Conservation (phyloP, 225 moss, liverwort and hornwort species). For the Straminergon stramineum region DNA sequence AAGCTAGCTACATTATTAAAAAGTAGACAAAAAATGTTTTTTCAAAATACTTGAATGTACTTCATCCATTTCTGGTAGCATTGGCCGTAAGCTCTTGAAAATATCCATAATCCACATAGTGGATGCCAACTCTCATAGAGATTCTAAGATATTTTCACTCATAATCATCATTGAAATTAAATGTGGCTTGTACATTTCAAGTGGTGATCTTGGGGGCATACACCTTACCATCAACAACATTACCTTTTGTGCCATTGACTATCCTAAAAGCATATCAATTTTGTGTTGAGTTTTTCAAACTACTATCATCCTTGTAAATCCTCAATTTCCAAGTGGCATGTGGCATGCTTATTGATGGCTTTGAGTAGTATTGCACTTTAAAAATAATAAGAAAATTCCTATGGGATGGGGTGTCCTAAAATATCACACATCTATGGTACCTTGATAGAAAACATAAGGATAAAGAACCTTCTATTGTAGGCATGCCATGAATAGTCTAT, state of each 20-base stretch:
- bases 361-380: not conserved
- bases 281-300: not conserved
- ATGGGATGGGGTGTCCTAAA: not conserved
- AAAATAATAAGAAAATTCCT: not conserved
- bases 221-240: not conserved
- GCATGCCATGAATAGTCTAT: not conserved
- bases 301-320: not conserved
- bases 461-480: not conserved
- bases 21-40: not conserved
- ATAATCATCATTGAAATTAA: not conserved
- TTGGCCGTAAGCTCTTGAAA: not conserved
- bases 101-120: fast-evolving
- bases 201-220: no score
- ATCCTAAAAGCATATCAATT: not conserved
- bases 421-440: not conserved
- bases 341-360: not conserved
- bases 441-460: not conserved
- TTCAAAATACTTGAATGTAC: not conserved
- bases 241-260: not conserved
- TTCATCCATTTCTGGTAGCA: not conserved
- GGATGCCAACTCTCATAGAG: fast-evolving
- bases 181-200: fast-evolving
- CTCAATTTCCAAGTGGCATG: not conserved
- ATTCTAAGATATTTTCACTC: not conserved
- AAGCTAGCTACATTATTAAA: not conserved